A percentile compares a stretch with the other conserved stretches of the same genome.
Conservation (phyloP, 129 eudicot species). For the Tagetes erecta region DNA sequence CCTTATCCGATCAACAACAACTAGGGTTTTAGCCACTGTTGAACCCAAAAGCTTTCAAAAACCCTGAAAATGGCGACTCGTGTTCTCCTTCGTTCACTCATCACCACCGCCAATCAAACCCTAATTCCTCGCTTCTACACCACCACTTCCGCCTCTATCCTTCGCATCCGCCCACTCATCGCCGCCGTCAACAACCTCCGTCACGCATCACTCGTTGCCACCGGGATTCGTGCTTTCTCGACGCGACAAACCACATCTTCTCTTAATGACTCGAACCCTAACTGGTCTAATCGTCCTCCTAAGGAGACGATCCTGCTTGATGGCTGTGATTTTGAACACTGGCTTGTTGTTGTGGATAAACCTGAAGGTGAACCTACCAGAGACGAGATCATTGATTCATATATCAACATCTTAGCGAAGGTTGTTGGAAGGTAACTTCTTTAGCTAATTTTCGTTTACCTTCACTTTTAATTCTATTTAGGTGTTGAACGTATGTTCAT, state of each 20-base stretch:
- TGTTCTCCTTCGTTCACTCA: constrained; percentile 47
- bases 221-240: constrained; percentile 50
- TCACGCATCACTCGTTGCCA: constrained; percentile 37
- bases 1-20: constrained; percentile 15
- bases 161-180: constrained; percentile 64
- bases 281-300: constrained; percentile 90
- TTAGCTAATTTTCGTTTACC: neutral
- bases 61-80: constrained; percentile 60
- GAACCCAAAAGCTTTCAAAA: constrained; percentile 2
- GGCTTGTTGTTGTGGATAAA: constrained; percentile 81
- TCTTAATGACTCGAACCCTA: constrained; percentile 74
- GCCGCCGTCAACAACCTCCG: constrained; percentile 38
- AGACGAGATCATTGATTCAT: constrained; percentile 76
- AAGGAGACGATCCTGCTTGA: constrained; percentile 90
- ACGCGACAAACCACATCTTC: constrained; percentile 70
- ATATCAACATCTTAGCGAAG: constrained; percentile 68
- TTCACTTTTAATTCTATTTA: neutral
- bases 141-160: constrained; percentile 33
- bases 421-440: constrained; percentile 64
- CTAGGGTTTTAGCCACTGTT: constrained; percentile 44
- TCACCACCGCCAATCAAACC: constrained; percentile 44
- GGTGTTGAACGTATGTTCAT: neutral
- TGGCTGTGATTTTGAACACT: constrained; percentile 96
- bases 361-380: constrained; percentile 79
- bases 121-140: constrained; percentile 40